Base-by-base conservation (phyloP, 1,284 basidiomycete genomes). In the Hortiboletus rubellus region DNA sequence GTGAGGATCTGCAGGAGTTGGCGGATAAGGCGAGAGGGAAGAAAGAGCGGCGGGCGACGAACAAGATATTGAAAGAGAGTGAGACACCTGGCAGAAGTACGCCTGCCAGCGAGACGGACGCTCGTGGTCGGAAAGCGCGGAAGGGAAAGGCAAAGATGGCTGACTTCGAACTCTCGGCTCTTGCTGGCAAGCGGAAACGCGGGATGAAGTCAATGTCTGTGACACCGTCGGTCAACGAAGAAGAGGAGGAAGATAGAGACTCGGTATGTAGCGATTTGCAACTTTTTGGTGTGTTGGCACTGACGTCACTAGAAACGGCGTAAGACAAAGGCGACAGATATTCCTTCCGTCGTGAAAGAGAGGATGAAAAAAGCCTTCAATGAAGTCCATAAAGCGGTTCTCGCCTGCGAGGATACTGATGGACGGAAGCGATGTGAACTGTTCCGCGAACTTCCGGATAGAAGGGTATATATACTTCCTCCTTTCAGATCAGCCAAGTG, bases 321-420 rank as follows among this genome's bases (percentile, higher is more conserved):
- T 54, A 91, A 89, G 76, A 85, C 81, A 37, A 86, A 79, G 69
- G 69, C 65, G 54, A 70, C 70, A 50, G 88, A 89, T 41, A 64
- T 87, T 18, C 67, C 82, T 34, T 76, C 80, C 22, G 79, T 77
- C 18, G 68, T 85, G 46, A 83, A 85, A 50, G 87, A 92, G 40
- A 85, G 83, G 68, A 87, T 95, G 88, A 94, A 93, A 77, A 89
- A 88, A 64, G 85, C 88, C 7, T 93, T 95, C 74, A 84, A 85
- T 57, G 88, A 90, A 62, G 89, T 90, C 69, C 84, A 91, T 71
- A 85, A 85, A 58, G 88, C 91, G n/a, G 88, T 95, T 31, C 77
- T 89, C 55, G 82, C 80, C 54, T 88, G 89, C 63, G 84, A 89
- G 65, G 90, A 91, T 60, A 82, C 84, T 5, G 82, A 80, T 45